Evolutionary conservation across 176 grass and related monocot species (phyloP).

Genomic region (Zoysia japonica): DNA sequence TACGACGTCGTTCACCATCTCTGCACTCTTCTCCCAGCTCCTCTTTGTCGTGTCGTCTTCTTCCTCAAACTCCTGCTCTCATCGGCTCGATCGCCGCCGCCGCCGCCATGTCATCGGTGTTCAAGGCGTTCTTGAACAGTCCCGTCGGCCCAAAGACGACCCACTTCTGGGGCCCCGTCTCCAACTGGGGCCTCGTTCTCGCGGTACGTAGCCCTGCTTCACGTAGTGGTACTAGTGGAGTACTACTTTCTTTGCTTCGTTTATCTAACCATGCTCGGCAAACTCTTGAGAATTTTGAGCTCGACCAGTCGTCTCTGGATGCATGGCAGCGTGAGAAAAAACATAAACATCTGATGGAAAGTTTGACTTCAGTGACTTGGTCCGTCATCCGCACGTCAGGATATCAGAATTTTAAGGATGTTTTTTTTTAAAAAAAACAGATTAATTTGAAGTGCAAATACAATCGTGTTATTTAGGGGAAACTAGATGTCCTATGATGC

Average conservation of each 20-base stretch:
- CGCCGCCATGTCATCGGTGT: conserved; percentile 35
- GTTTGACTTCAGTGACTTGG: not conserved
- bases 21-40: not conserved
- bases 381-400: not conserved
- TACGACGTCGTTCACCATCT: not conserved
- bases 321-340: not conserved
- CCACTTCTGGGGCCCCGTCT: conserved; percentile 86
- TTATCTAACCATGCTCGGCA: not conserved
- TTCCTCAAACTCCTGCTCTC: not conserved
- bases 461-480: too few relatives aligned
- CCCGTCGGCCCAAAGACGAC: conserved; percentile 85
- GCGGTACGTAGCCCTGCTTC: conserved; percentile 47
- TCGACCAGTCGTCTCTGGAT: not conserved
- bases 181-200: conserved; percentile 78
- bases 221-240: not conserved
- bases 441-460: not conserved
- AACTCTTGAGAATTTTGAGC: not conserved
- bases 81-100: not conserved
- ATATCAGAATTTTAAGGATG: not conserved
- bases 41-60: conserved; percentile 7
- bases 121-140: conserved; percentile 80
- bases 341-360: not conserved
- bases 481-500: not conserved
- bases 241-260: not conserved
- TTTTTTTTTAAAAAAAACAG: not conserved